Evolutionary conservation across 2,329 filamentous ascomycete species (phyloP), one percentile per base, ranked within the genome.

Genomic region (Fusarium lateritium): DNA sequence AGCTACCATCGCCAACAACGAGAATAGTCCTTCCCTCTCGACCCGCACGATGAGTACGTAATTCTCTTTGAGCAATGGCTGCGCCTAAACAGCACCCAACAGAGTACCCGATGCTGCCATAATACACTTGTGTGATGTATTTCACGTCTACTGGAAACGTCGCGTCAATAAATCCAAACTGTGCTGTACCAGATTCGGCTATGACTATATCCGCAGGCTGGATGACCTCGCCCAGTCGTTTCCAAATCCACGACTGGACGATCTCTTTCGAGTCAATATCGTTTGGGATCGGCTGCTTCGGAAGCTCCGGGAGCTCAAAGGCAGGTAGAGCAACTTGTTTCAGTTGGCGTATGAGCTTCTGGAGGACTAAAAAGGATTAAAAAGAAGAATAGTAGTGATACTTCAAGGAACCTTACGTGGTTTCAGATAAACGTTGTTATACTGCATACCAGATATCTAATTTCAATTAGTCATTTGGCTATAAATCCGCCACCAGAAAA

Each of bases 241-340:
- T 59, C 61, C 61, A 64, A 7, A 64, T 64, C 61, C 61, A 64
- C 3, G 61, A 64, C 17, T 64, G 61, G 4, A 60, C 50, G 42
- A 64, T 60, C 0, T 56, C 21, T 7, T 52, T 46, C 6, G 50
- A 60, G 38, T 47, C 36, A 2, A n/a, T 13, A 36, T 59, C 55
- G 7, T 14, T 19, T 28, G 56, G 44, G 3, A 31, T 21, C 26
- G 24, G 39, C 19, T 34, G 39, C 2, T 9, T 21, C 6, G 61
- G 61, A 11, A 64, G 19, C 4, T 28, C 19, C 19, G 50, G 24
- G 24, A 26, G 24, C 24, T 26, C 24, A 26, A 26, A 26, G 24
- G 24, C 5, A 26, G 24, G 24, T 2, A 60, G 21, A 13, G 22
- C 5, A 6, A 36, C 22, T 3, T n/a, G 21, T 15, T 40, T 26